Conservation (phyloP, 2,329 filamentous ascomycete genomes). For the Fusarium clavum region DNA sequence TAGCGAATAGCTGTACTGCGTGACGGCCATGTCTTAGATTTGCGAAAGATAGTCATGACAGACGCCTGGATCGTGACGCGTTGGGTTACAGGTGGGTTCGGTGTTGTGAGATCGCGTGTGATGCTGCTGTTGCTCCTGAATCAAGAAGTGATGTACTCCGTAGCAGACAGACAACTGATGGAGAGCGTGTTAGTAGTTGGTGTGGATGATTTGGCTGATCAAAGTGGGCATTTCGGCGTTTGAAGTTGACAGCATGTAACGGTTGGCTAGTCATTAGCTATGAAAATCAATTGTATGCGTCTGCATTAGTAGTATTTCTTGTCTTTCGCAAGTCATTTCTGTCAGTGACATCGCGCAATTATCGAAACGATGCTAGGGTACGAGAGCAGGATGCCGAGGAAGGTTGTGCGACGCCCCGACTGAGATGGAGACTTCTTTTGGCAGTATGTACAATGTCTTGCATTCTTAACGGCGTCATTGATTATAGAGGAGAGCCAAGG, state of each 20-base stretch:
- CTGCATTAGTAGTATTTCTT: not conserved
- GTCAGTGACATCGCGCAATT: constrained; percentile 3
- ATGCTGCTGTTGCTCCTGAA: constrained; percentile 29
- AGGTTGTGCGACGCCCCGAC: constrained; percentile 9
- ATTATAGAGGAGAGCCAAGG: constrained; percentile 7
- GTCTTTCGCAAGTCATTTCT: not conserved
- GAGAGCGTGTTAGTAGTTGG: constrained; percentile 28
- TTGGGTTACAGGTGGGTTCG: constrained; percentile 30
- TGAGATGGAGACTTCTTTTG: constrained; percentile 12
- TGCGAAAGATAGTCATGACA: constrained; percentile 36
- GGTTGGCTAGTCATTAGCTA: constrained; percentile 19
- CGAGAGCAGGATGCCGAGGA: constrained; percentile 1
- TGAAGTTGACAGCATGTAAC: constrained; percentile 13
- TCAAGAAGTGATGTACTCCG: constrained; percentile 23
- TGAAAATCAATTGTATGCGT: not conserved
- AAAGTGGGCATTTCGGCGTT: constrained; percentile 23
- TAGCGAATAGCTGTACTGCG: constrained; percentile 37
- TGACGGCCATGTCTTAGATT: constrained; percentile 45
- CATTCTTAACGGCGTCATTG: constrained; percentile 2
- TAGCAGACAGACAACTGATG: constrained; percentile 39
- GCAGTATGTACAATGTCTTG: constrained; percentile 22
- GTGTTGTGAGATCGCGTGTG: constrained; percentile 28
- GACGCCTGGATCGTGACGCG: constrained; percentile 29
- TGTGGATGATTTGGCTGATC: constrained; percentile 33
- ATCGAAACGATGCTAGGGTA: constrained; percentile 12